Percentiles rank a stretch among this genome's conserved stretches.
Conservation (phyloP, 1,139 yeast species). For the Hyphopichia buzzinii region DNA sequence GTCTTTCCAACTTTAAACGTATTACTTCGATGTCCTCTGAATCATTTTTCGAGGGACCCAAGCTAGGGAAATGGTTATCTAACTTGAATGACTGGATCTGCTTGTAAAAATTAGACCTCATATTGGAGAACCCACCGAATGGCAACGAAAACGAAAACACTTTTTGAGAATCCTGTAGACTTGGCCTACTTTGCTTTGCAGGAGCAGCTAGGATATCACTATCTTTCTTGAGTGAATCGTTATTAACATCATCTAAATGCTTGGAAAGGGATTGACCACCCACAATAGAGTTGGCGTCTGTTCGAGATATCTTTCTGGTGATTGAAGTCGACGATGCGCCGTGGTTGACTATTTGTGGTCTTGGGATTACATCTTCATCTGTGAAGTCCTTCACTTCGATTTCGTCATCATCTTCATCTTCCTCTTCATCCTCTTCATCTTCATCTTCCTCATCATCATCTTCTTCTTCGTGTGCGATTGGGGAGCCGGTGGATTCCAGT, state of each 20-base stretch:
- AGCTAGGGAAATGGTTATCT: conserved; percentile 20
- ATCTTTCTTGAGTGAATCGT: not conserved
- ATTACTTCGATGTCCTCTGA: conserved; percentile 32
- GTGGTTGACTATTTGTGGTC: not conserved
- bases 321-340: not conserved
- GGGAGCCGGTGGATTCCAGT: not conserved
- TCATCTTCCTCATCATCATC: conserved; percentile 1
- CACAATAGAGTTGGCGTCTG: conserved; percentile 40
- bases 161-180: conserved; percentile 22
- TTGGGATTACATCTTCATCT: not conserved
- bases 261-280: conserved; percentile 33
- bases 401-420: conserved; percentile 1
- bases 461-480: not conserved
- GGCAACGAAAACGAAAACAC: conserved; percentile 44
- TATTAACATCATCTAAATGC: not conserved
- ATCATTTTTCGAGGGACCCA: conserved; percentile 11
- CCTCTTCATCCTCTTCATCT: conserved; percentile 1
- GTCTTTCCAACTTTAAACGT: conserved; percentile 48
- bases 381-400: not conserved
- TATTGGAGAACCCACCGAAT: conserved; percentile 31
- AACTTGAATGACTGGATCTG: conserved; percentile 21
- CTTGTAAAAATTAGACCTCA: conserved; percentile 23
- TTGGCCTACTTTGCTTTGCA: conserved; percentile 12
- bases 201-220: not conserved
- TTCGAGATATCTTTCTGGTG: conserved; percentile 17